Percentiles rank a stretch among this genome's conserved stretches.
Conservation (phyloP, 116 monocot genomes). For the Zostera marina region DNA sequence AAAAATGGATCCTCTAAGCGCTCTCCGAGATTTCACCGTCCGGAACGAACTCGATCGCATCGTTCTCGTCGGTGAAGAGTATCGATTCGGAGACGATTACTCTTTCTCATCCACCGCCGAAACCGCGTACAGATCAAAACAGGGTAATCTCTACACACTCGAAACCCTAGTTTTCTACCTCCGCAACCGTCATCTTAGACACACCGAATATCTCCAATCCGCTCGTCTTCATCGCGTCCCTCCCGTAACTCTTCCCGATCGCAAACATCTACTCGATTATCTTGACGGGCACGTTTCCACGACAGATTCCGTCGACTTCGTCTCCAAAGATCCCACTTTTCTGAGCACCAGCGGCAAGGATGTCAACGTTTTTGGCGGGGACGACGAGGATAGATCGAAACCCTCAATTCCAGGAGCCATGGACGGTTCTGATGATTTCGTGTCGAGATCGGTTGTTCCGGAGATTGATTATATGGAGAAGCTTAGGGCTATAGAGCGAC, state of each 20-base stretch:
- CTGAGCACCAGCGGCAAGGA: not conserved
- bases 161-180: constrained; percentile 67
- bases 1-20: constrained; percentile 72
- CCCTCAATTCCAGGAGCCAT: not conserved
- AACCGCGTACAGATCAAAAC: constrained; percentile 89
- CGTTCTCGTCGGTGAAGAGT: constrained; percentile 35
- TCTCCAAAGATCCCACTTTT: constrained; percentile 3
- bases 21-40: constrained; percentile 65
- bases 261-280: constrained; percentile 85
- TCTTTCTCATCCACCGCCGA: constrained; percentile 46
- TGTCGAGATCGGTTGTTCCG: not conserved
- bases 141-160: constrained; percentile 71
- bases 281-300: constrained; percentile 52
- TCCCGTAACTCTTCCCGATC: constrained; percentile 78
- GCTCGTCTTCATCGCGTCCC: constrained; percentile 55
- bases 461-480: constrained; percentile 26
- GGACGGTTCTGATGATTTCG: not conserved
- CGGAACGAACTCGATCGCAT: constrained; percentile 57
- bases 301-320: constrained; percentile 22
- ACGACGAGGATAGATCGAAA: constrained; percentile 6
- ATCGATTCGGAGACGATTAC: constrained; percentile 70
- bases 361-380: not conserved
- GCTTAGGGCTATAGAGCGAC: constrained; percentile 63
- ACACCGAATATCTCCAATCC: constrained; percentile 84
- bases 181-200: constrained; percentile 64